phyloP scores from a whole-genome alignment of 768 basidiomycete species.

The Amanita pseudoporphyria region DNA sequence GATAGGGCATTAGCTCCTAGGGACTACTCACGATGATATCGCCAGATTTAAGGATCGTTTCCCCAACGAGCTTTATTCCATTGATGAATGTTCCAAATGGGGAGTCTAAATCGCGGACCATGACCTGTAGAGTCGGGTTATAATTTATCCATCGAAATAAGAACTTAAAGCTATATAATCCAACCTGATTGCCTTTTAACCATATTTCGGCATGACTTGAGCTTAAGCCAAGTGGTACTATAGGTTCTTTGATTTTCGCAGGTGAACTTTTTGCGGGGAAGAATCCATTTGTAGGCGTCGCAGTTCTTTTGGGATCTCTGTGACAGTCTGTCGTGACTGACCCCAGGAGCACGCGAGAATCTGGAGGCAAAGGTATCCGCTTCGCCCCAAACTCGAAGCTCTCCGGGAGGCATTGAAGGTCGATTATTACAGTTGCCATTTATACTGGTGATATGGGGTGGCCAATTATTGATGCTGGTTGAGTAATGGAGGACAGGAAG shows the following conservation, averaged over 20 bases:
- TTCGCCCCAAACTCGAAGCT: conserved; percentile 7
- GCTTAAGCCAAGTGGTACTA: conserved; percentile 28
- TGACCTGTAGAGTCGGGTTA: conserved; percentile 23
- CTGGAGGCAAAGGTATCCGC: conserved; percentile 19
- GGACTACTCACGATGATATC: conserved; percentile 32
- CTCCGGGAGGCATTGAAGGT: conserved; percentile 1
- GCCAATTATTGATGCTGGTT: background rate
- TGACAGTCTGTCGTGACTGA: background rate
- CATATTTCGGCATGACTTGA: conserved; percentile 37
- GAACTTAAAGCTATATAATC: conserved; percentile 2
- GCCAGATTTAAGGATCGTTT: conserved; percentile 27
- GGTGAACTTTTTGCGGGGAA: conserved; percentile 25
- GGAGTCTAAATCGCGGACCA: conserved; percentile 36
- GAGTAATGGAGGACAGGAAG: background rate
- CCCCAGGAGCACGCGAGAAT: conserved; percentile 23
- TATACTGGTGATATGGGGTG: background rate
- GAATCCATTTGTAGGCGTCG: conserved; percentile 29
- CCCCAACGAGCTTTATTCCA: conserved; percentile 25
- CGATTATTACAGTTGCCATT: conserved; percentile 2
- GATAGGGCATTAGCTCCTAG: conserved; percentile 6
- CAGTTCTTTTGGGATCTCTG: conserved; percentile 11
- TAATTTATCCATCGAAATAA: background rate
- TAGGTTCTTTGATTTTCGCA: conserved; percentile 10
- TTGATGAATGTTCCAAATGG: conserved; percentile 42
- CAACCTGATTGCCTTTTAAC: conserved; percentile 32